Evolutionary conservation across 768 basidiomycete genomes (phyloP).

Genomic region (Mycena pura): DNA sequence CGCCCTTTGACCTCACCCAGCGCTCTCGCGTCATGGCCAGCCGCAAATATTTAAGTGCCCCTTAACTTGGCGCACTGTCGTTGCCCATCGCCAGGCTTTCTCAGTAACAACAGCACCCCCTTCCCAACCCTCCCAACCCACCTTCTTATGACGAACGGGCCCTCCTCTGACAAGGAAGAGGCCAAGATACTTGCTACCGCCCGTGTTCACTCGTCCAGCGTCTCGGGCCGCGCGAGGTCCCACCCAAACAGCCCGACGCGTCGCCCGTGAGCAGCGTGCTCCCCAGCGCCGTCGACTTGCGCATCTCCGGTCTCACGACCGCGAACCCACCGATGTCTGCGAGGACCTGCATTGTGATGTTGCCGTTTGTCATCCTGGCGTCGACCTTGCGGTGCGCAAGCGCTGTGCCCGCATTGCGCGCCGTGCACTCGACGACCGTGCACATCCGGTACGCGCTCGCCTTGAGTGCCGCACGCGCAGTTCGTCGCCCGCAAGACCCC

Average conservation of each 20-base stretch:
- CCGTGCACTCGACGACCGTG: constrained; percentile 95
- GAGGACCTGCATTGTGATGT: constrained; percentile 84
- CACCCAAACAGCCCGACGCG: constrained; percentile 90
- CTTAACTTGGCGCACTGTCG: too few relatives aligned
- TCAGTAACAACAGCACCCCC: too few relatives aligned
- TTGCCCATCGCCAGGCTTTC: too few relatives aligned
- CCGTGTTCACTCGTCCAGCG: constrained; percentile 85
- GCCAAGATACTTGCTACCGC: too few relatives aligned
- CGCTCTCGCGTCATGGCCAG: too few relatives aligned
- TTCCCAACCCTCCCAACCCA: too few relatives aligned
- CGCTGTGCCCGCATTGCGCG: constrained; percentile 81
- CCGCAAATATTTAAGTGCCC: too few relatives aligned
- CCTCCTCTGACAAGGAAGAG: too few relatives aligned
- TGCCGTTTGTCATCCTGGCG: constrained; percentile 97
- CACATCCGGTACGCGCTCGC: constrained; percentile 96
- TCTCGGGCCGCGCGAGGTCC: constrained; percentile 85
- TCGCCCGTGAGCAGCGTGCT: constrained; percentile 93
- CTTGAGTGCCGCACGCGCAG: constrained; percentile 92
- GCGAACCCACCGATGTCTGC: constrained; percentile 92
- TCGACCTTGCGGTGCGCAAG: constrained; percentile 92
- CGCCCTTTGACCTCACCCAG: too few relatives aligned
- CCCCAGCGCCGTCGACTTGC: constrained; percentile 97
- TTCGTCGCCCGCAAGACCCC: constrained; percentile 89
- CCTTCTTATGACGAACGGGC: too few relatives aligned
- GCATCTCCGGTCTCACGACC: constrained; percentile 93